A percentile compares a stretch with the other conserved stretches of the same genome.
Conservation (phyloP, 2,329 filamentous ascomycete genomes). For the Arthrobotrys sphaeroides region DNA sequence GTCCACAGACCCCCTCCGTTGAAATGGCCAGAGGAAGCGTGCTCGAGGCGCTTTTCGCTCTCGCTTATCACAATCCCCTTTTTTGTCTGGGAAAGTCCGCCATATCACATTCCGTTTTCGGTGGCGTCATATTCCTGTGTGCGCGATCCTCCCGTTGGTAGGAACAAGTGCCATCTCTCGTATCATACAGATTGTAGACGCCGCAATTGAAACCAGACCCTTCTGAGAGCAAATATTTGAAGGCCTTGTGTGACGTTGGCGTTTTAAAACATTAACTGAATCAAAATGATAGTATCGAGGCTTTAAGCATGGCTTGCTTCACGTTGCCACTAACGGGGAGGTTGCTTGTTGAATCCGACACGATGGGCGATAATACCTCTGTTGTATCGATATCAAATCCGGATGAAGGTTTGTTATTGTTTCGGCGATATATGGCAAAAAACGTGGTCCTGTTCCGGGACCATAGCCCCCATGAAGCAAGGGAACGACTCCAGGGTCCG, state of each 20-base stretch:
- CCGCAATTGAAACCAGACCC: constrained; percentile 12
- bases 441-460: constrained; percentile 49
- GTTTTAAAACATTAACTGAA: constrained; percentile 45
- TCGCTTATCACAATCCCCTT: constrained; percentile 39
- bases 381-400: constrained; percentile 21
- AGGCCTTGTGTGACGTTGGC: constrained; percentile 46
- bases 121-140: constrained; percentile 28
- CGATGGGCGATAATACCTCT: constrained; percentile 10
- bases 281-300: constrained; percentile 32
- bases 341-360: constrained; percentile 37
- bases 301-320: constrained; percentile 46
- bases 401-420: constrained; percentile 10
- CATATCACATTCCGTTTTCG: constrained; percentile 44
- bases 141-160: constrained; percentile 14
- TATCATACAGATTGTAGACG: constrained; percentile 15
- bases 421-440: constrained; percentile 3
- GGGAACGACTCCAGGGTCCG: constrained; percentile 18
- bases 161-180: background rate
- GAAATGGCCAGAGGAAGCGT: background rate
- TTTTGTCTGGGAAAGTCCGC: background rate
- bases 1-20: constrained; percentile 3
- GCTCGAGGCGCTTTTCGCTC: constrained; percentile 15
- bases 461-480: constrained; percentile 38
- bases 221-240: background rate
- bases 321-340: constrained; percentile 31